Evolutionary conservation across 208 protist species (phyloP).

Genomic region (Acanthamoeba culbertsoni): DNA sequence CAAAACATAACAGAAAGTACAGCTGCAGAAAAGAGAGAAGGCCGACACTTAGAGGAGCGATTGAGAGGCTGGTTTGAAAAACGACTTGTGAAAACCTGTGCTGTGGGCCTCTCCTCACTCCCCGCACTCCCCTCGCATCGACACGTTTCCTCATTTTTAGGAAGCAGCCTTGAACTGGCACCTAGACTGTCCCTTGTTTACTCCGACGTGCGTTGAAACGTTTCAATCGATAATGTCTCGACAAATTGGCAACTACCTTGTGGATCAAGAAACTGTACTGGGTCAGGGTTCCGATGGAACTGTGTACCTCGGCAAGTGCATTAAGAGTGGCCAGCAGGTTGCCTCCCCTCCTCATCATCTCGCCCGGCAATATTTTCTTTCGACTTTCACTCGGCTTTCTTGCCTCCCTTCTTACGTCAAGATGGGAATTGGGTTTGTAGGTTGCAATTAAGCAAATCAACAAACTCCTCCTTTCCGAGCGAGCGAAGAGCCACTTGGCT

Average conservation of each 20-base stretch:
- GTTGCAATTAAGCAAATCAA: slow-evolving; percentile 14
- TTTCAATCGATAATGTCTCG: background rate
- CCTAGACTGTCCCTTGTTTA: too few relatives aligned
- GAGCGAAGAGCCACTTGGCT: background rate
- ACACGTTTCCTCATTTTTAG: too few relatives aligned
- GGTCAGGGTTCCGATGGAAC: slow-evolving; percentile 35
- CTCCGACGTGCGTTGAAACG: too few relatives aligned
- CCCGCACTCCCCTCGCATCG: too few relatives aligned
- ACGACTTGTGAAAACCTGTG: too few relatives aligned
- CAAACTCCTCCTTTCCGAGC: background rate
- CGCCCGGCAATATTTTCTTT: too few relatives aligned
- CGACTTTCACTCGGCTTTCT: background rate
- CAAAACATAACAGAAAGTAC: too few relatives aligned
- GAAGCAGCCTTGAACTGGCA: too few relatives aligned
- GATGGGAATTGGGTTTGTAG: background rate
- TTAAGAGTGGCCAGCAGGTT: background rate
- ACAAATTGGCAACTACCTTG: background rate
- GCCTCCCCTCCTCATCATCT: background rate
- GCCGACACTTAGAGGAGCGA: too few relatives aligned
- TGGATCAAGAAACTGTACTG: background rate
- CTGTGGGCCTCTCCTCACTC: too few relatives aligned
- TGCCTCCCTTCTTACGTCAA: background rate
- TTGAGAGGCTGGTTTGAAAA: too few relatives aligned
- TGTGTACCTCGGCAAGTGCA: background rate
- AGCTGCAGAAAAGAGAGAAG: too few relatives aligned